These are phyloP conservation scores for Syzygium malaccense DNA, from an alignment of 441 rosid species.

Conservation along the genomic window DNA sequence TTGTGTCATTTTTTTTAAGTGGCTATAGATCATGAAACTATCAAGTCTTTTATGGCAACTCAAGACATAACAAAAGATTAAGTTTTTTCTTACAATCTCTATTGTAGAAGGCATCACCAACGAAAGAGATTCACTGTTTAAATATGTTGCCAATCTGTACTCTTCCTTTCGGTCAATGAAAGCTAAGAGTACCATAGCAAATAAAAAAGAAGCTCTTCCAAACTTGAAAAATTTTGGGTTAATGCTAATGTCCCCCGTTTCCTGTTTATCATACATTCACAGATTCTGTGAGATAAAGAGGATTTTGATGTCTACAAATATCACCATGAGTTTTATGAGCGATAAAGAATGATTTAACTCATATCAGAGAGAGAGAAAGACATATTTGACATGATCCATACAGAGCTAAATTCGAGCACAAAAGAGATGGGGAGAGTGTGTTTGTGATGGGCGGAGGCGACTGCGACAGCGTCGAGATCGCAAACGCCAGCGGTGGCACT, in stretches of 20 bases:
- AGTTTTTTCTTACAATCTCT: too few species aligned
- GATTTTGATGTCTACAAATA: accelerated
- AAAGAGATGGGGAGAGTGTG: too few species aligned
- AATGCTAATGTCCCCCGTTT: accelerated
- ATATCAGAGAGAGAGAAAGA: not conserved
- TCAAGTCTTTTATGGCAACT: not conserved
- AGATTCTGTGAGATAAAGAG: accelerated
- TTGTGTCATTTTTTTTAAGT: too few species aligned
- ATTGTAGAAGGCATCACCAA: too few species aligned
- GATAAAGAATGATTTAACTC: accelerated
- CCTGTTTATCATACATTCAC: accelerated
- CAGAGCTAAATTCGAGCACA: accelerated
- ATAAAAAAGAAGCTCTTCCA: too few species aligned
- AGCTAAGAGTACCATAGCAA: too few species aligned
- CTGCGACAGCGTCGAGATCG: accelerated
- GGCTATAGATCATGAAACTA: not conserved
- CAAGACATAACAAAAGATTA: too few species aligned
- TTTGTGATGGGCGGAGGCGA: too few species aligned
- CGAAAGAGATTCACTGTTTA: too few species aligned
- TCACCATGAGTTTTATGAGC: accelerated
- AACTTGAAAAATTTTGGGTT: too few species aligned
- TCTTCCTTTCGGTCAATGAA: too few species aligned
- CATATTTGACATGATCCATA: accelerated
- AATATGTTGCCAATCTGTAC: too few species aligned
- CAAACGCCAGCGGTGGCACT: accelerated